Conservation (phyloP, 2,329 filamentous ascomycete species). For the Fusarium newnesense region DNA sequence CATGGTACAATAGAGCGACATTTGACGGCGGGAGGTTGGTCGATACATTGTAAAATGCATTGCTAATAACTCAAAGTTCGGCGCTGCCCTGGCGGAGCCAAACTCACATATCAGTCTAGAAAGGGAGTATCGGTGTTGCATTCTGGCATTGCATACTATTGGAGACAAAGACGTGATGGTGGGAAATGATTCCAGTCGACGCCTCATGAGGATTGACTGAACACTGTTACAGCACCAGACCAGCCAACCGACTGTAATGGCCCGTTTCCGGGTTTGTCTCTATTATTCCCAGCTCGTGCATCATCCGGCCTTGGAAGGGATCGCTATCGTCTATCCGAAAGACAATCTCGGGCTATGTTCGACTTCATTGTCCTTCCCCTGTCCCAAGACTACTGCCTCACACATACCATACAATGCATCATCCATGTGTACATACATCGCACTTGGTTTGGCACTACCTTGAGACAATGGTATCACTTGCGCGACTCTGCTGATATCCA, state of each 20-base stretch:
- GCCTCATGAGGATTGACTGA: conserved; percentile 10
- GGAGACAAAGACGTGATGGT: conserved; percentile 27
- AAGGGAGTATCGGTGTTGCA: conserved; percentile 23
- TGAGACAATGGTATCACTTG: conserved; percentile 43
- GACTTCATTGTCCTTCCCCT: conserved; percentile 36
- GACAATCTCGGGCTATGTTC: conserved; percentile 43
- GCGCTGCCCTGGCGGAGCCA: conserved; percentile 35
- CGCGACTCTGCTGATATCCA: conserved; percentile 18
- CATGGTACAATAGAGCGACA: conserved; percentile 7
- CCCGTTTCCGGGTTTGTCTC: conserved; percentile 23
- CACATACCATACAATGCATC: conserved; percentile 32
- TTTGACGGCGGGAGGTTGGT: conserved; percentile 23
- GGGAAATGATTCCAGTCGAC: conserved; percentile 30
- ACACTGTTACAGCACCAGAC: conserved; percentile 6
- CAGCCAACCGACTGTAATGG: conserved; percentile 30
- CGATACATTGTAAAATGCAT: conserved; percentile 12
- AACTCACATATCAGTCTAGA: conserved; percentile 34
- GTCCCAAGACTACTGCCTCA: conserved; percentile 29
- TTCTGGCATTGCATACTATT: conserved; percentile 3
- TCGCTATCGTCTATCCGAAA: conserved; percentile 34
- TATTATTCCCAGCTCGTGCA: conserved; percentile 15
- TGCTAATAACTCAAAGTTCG: conserved; percentile 41
- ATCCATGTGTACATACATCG: conserved; percentile 23
- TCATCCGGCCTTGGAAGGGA: conserved; percentile 10
- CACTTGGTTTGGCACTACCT: conserved; percentile 39